Conservation (phyloP, 106 monocot genomes). For the Chionographis japonica region DNA sequence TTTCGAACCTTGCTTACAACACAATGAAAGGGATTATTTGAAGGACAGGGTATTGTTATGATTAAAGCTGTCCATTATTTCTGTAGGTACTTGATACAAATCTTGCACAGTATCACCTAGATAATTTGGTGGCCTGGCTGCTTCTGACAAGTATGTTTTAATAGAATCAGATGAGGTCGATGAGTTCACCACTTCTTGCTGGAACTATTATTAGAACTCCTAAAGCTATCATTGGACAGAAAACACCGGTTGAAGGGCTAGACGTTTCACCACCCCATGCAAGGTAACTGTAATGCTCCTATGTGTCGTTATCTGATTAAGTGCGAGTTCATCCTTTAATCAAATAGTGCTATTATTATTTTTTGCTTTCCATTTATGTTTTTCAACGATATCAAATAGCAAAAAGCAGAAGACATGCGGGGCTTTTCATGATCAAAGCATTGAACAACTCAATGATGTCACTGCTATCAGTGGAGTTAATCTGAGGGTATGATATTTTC, state of each 20-base stretch:
- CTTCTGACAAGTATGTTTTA: too few relatives aligned
- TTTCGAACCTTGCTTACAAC: too few relatives aligned
- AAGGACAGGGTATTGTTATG: too few relatives aligned
- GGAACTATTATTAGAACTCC: too few relatives aligned
- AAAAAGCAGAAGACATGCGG: constrained; percentile 90
- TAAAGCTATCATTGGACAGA: too few relatives aligned
- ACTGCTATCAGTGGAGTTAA: constrained; percentile 94
- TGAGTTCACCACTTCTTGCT: too few relatives aligned
- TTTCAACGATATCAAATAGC: constrained; percentile 21
- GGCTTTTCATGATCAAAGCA: constrained; percentile 70
- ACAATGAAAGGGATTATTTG: too few relatives aligned
- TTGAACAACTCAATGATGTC: constrained; percentile 95
- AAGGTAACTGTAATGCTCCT: constrained; percentile 20
- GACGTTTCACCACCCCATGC: constrained; percentile 31
- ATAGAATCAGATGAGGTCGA: too few relatives aligned
- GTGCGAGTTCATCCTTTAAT: not conserved
- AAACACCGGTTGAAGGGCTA: constrained; percentile 11
- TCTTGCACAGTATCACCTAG: too few relatives aligned
- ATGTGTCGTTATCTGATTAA: not conserved
- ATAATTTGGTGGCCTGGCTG: too few relatives aligned
- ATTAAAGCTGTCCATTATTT: too few relatives aligned
- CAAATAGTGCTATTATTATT: not conserved
- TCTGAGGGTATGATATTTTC: constrained; percentile 55
- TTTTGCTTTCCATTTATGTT: constrained; percentile 1
- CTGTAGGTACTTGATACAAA: too few relatives aligned